Evolutionary conservation across 2,329 filamentous ascomycete genomes (phyloP).

Genomic region (Verticillium dahliae): DNA sequence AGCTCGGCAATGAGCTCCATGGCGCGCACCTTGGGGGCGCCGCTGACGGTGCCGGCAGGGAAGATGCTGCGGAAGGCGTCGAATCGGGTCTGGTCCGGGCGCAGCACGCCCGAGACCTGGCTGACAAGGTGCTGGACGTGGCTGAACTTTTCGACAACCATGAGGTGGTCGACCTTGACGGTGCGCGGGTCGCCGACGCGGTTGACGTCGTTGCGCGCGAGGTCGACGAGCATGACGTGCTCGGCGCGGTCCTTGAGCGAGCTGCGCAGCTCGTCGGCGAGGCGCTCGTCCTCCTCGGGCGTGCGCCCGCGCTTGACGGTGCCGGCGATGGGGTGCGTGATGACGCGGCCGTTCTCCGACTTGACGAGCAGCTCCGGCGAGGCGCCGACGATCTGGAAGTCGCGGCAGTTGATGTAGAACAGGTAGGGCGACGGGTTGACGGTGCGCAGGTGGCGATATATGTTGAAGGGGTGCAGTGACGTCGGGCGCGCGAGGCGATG

Average conservation of each 20-base stretch:
- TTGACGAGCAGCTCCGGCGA: conserved; percentile 94
- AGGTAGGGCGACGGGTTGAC: conserved; percentile 97
- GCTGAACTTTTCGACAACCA: conserved; percentile 91
- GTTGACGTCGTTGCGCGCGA: conserved; percentile 95
- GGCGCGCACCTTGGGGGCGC: conserved; percentile 89
- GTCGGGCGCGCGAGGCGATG: conserved; percentile 89
- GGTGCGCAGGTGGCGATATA: conserved; percentile 93
- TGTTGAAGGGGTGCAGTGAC: conserved; percentile 90
- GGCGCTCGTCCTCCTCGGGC: conserved; percentile 69
- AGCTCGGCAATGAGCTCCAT: conserved; percentile 97
- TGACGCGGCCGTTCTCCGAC: conserved; percentile 76
- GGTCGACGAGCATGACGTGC: conserved; percentile 96
- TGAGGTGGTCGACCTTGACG: conserved; percentile 85
- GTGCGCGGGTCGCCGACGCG: conserved; percentile 86
- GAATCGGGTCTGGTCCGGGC: conserved; percentile 79
- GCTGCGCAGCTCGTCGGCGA: conserved; percentile 69
- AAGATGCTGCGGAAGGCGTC: conserved; percentile 96
- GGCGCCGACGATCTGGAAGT: conserved; percentile 92
- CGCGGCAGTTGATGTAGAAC: conserved; percentile 87
- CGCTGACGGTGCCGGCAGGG: conserved; percentile 90
- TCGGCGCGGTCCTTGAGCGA: conserved; percentile 89
- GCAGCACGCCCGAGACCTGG: conserved; percentile 86
- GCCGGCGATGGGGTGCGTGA: conserved; percentile 95
- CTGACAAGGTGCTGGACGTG: conserved; percentile 97
- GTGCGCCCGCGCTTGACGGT: conserved; percentile 84